Base-by-base conservation (phyloP, 495 filamentous ascomycete genomes). In the Delitschia confertaspora region DNA sequence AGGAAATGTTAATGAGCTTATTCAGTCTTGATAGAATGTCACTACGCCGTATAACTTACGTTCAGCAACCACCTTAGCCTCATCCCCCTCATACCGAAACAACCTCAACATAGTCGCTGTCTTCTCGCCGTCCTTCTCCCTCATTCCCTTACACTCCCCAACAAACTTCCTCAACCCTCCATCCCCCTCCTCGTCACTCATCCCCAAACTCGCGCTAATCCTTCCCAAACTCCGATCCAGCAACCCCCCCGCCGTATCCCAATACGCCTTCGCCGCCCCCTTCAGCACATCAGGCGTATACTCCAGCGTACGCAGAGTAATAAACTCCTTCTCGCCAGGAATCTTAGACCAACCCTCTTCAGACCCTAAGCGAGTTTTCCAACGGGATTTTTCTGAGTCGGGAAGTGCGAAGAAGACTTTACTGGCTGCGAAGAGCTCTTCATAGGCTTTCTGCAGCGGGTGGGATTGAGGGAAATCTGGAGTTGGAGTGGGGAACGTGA, bases 241-340 rank as follows among this genome's bases (percentile, higher is more conserved):
- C 16, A 46, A 43, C 21, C 10, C 22, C 16, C 48, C 49, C 31
- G 45, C 33, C 14, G 42, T 17, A 14, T 46, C 31, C 53, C 53
- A 57, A 24, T 46, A 57, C 22, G 11, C 7, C 30, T 41, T 33
- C 11, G 53, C 53, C 14, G 53, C 36, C 7, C 22, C 49, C 11
- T 42, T 48, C 11, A 57, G 36, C n/a, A 52, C 35, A 7, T 57
- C 49, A 6, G 53, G 53, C 23, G 49, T 57, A n/a, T 39, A 33
- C 7, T 34, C 38, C 8, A 57, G 6, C 2, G 49, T 57, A 5
- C 53, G 48, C 2, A 57, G n/a, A 6, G 53, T 57, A 35, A 57
- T 57, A 35, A 57, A 52, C 29, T 57, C 53, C 21, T 57, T 57
- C 24, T 57, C 53, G 29, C 53, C 53, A n/a, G 38, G 47, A 31